phyloP scores from a whole-genome alignment of 371 early-diverging fungal species.

The Sporodiniella umbellata region DNA sequence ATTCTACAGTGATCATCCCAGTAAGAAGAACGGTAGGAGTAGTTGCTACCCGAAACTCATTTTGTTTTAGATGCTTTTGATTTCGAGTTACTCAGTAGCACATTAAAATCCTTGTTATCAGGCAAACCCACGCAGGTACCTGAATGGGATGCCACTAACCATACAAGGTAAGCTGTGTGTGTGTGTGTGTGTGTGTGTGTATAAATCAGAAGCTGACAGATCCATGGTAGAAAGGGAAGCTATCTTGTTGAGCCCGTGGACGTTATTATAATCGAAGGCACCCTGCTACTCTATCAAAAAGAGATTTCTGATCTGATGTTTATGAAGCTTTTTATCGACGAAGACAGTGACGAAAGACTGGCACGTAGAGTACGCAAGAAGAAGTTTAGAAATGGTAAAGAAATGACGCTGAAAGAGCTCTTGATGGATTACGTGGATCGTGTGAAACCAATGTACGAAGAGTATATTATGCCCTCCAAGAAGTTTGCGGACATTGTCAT shows the following conservation, averaged over 20 bases:
- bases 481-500: slow-evolving; percentile 85
- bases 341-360: slow-evolving; percentile 64
- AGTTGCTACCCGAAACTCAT: too few relatives aligned
- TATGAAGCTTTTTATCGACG: slow-evolving; percentile 65
- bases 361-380: slow-evolving; percentile 40
- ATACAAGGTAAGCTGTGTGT: slow-evolving; percentile 34
- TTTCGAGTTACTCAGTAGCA: slow-evolving; percentile 45
- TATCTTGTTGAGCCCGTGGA: slow-evolving; percentile 43
- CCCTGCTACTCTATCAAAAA: slow-evolving; percentile 54
- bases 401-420: slow-evolving; percentile 47
- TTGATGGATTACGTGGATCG: slow-evolving; percentile 69
- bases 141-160: slow-evolving; percentile 44
- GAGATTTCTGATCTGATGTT: slow-evolving; percentile 52
- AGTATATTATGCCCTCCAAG: slow-evolving; percentile 80
- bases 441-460: slow-evolving; percentile 85
- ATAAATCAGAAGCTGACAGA: neutral
- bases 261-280: slow-evolving; percentile 64
- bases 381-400: slow-evolving; percentile 26
- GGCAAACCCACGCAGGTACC: slow-evolving; percentile 50
- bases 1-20: slow-evolving; percentile 51
- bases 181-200: neutral
- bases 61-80: slow-evolving; percentile 67
- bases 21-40: too few relatives aligned
- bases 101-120: slow-evolving; percentile 35
- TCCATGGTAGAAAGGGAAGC: slow-evolving; percentile 29